These are phyloP conservation scores for Arthrinium phaeospermum DNA, from an alignment of 2,329 filamentous ascomycete genomes.

Conservation along the genomic window DNA sequence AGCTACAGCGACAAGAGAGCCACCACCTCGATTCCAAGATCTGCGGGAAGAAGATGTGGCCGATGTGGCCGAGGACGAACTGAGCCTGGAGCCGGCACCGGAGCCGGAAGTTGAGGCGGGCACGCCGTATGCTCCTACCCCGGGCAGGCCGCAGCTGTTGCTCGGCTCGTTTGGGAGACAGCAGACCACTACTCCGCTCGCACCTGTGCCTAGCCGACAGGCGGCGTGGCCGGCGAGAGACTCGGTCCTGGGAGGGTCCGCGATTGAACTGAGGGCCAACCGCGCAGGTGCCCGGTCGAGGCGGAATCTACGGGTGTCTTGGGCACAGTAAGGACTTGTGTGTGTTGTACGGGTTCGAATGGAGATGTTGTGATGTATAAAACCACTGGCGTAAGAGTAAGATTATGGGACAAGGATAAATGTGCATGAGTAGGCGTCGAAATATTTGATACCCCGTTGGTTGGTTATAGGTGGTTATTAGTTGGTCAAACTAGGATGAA, in stretches of 20 bases:
- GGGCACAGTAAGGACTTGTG: conserved; percentile 30
- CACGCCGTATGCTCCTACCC: conserved; percentile 36
- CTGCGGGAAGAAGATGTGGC: conserved; percentile 9
- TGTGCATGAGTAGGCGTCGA: conserved; percentile 12
- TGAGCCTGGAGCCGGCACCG: not conserved
- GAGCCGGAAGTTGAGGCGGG: conserved; percentile 18
- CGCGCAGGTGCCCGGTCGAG: conserved; percentile 30
- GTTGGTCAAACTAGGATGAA: not conserved
- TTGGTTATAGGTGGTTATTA: not conserved
- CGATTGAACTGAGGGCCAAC: conserved; percentile 29
- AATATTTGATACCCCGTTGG: conserved; percentile 9
- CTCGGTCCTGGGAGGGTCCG: conserved; percentile 34
- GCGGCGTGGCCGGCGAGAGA: conserved; percentile 33
- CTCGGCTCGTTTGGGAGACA: conserved; percentile 33
- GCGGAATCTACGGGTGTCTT: conserved; percentile 39
- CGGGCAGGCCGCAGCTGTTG: conserved; percentile 39
- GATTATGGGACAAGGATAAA: not conserved
- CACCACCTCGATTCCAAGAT: conserved; percentile 17
- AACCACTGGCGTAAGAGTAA: not conserved
- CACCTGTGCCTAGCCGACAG: conserved; percentile 34
- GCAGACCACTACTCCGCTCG: conserved; percentile 40
- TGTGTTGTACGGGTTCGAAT: not conserved
- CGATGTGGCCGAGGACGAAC: conserved; percentile 25
- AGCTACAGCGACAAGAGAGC: conserved; percentile 22
- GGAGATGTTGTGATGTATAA: not conserved